phyloP scores from a whole-genome alignment of 805 yeast species.

The Yarrowia osloensis region DNA sequence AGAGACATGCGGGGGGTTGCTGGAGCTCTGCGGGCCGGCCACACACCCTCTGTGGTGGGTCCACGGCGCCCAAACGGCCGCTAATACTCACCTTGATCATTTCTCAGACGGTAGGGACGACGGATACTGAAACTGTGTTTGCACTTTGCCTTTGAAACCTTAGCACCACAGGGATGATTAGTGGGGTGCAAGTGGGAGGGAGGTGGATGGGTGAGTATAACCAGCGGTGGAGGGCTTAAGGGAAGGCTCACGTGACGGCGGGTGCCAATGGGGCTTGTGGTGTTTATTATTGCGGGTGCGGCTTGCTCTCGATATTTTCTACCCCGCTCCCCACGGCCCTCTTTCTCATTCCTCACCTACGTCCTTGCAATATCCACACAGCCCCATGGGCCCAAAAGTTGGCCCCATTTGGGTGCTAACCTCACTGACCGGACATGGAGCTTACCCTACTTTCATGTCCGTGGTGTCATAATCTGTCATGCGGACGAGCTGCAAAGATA shows the following conservation, averaged over 20 bases:
- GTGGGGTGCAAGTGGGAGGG: conserved; percentile 15
- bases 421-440: background rate
- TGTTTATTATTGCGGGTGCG: background rate
- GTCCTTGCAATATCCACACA: background rate
- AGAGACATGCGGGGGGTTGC: background rate
- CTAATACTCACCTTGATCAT: conserved; percentile 23
- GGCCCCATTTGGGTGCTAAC: background rate
- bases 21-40: no score
- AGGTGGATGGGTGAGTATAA: background rate
- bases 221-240: background rate
- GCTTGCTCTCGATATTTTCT: background rate
- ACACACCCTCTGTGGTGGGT: background rate
- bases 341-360: background rate
- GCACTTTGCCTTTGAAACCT: conserved; percentile 28
- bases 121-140: conserved; percentile 13
- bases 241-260: background rate
- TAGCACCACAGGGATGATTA: conserved; percentile 21
- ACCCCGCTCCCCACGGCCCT: background rate
- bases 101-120: conserved; percentile 13
- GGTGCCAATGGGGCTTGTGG: background rate
- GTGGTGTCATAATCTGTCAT: conserved; percentile 18
- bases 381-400: background rate
- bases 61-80: background rate
- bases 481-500: background rate
- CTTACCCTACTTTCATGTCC: background rate